Evolutionary conservation across 73 alveolate species (phyloP), one percentile per base, ranked within the genome.

Genomic region (Paramecium primaurelia): DNA sequence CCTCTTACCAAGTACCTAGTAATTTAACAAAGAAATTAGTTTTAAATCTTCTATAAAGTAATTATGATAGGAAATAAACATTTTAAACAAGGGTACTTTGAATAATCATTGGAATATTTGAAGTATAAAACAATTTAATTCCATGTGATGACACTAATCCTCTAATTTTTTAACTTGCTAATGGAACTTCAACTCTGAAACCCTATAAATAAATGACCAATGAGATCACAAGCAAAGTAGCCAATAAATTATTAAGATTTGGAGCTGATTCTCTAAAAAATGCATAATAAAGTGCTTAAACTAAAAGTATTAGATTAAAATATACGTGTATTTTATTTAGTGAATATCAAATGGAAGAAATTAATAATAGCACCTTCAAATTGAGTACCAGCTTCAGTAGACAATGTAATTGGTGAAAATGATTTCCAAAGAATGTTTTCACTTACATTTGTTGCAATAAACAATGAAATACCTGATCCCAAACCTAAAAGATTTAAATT

Each of bases 351-450:
- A 96, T 99, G 99, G 98, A 98, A 94, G 95, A 99, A 97, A 86
- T 99, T 99, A 69, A 99, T 95, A 54, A 99, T 92, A 86, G 99
- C 99, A 14, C 99, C 99, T 93, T 99, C 99, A 95, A 98, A 99
- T 95, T 99, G 99, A 64, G 98, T 95, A 16, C 99, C 99, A 69
- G 95, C 93, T 86, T 98, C 99, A 73, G 99, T 97, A 68, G 98
- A 95, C 95, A 99, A 97, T 37, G 99, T 99, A 93, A 98, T 97
- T 34, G 99, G 99, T 86, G 99, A 95, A 89, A 99, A 98, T 28
- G 99, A 97, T 97, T 97, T 99, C 99, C 99, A 99, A 51, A 99
- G 96, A 77, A 99, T 98, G 93, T 97, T 98, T 95, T 99, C 99
- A 91, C 99, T 97, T 84, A 99, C 98, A 96, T 98, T 99, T 49